Evolutionary conservation across 169 alveolate genomes (phyloP).

Genomic region (Neospora caninum): DNA sequence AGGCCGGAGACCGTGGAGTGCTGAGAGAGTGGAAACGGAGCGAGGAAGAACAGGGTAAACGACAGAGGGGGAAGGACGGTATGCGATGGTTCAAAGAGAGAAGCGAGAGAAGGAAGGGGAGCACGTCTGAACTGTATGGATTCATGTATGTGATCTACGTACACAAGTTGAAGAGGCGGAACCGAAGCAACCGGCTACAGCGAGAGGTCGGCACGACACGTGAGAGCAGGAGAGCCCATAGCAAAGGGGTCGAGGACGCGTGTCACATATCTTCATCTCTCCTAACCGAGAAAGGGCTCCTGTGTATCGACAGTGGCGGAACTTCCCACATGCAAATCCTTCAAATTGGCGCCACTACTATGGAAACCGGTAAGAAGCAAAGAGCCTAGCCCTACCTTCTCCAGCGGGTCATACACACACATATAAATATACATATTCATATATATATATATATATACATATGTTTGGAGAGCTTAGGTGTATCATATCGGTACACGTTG

Average conservation of each 20-base stretch:
- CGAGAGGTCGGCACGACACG: not conserved
- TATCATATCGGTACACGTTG: not conserved
- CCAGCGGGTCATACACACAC: not conserved
- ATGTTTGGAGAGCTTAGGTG: not conserved
- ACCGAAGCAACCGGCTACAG: not conserved
- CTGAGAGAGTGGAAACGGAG: too few species aligned
- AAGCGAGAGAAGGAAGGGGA: not conserved
- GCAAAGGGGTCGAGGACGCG: not conserved
- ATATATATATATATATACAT: not conserved
- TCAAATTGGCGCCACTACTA: not conserved
- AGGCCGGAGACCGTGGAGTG: too few species aligned
- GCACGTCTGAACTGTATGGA: not conserved
- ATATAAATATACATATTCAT: not conserved
- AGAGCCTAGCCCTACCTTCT: not conserved
- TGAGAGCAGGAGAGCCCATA: not conserved
- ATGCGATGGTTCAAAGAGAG: not conserved
- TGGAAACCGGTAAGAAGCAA: not conserved
- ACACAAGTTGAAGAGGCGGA: not conserved
- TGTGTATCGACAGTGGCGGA: not conserved
- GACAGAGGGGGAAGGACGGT: not conserved
- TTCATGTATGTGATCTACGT: constrained; percentile 12
- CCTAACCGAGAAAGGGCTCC: not conserved
- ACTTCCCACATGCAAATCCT: not conserved
- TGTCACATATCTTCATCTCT: not conserved
- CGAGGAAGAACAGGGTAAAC: not conserved